Evolutionary conservation across 176 grass and related monocot species (phyloP), one percentile per base, ranked within the genome.

Genomic region (Aegilops bicornis): DNA sequence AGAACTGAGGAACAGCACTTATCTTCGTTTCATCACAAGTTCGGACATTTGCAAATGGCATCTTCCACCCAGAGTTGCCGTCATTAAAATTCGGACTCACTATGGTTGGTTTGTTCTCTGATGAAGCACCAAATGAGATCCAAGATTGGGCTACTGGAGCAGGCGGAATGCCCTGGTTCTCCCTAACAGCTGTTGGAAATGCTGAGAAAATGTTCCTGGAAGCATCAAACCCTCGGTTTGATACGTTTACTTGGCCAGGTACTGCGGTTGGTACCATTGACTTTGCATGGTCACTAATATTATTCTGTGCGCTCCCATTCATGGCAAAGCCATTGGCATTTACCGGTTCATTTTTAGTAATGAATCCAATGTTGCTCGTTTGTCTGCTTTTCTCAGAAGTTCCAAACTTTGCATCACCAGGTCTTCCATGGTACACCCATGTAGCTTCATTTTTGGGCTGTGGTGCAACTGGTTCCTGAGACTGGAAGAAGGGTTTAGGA

Each of bases 51-150:
- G 80, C 86, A 85, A 85, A 94, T 76, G 87, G 93, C 79, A 89
- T 88, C 77, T 81, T 94, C 91, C 93, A 95, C 76, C 89, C 69
- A 86, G 76, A 87, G 80, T 87, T 89, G 77, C 32, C 87, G 63
- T 89, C 87, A 81, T 86, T 54, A 77, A 89, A 88, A 69, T 63
- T 83, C 0, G 83, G 85, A 60, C 82, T 84, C 48, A 87, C 79
- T 80, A 89, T 73, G 20, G 88, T 83, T 80, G 91, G 89, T 87
- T 95, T 94, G 33, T 75, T 90, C 83, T 93, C 92, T 33, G 86
- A 86, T 8, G 88, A 50, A 83, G 89, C 80, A 84, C 94, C 89
- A 83, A 94, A 88, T 82, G 97, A 93, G 82, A 99, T 99, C 97
- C 97, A 99, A 60, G 90, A 91, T 78, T 89, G 91, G 39, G 84